Base-by-base conservation (phyloP, 2,329 filamentous ascomycete genomes). In the Trichoderma sp. region DNA sequence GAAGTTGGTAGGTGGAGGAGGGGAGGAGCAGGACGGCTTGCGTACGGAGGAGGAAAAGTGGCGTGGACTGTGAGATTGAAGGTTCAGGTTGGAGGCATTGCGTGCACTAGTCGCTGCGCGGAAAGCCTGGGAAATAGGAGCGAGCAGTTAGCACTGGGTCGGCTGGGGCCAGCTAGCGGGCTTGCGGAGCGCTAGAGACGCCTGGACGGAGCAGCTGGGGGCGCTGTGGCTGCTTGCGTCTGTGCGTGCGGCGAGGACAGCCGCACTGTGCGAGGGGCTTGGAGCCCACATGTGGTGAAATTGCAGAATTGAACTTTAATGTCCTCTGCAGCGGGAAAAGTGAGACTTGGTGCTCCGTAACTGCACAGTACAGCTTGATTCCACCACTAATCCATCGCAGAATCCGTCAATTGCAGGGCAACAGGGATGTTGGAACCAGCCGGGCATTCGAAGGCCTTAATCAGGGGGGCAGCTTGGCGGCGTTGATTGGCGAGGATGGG, bases 171-270 rank as follows among this genome's bases (percentile, higher is more conserved):
- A 3, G 57, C 65, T 69, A 61, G 56, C 65, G 65, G 56, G 34
- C 7, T 30, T 32, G 65, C 7, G 66, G 11, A 34, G 64, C 64
- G 47, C 64, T 58, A 58, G 32, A 58, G 51, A 57, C 28, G 66
- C 57, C 57, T 51, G 66, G 11, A 69, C 56, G 66, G 57, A 53
- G 66, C 21, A 11, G 39, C 28, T 18, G 4, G 12, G 28, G n/a
- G 14, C 67, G 67, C 56, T 61, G 67, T 53, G 57, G 39, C 67
- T 51, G 67, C 66, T 69, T 69, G 66, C 66, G 66, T 69, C 43
- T 61, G 36, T 26, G n/a, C 14, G 66, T 69, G 66, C 57, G 67
- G 30, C 12, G 6, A 18, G 53, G 18, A 7, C 39, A 21, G 3
- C 8, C 28, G 57, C 67, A 70, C 67, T 70, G 67, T 70, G 36